phyloP scores from a whole-genome alignment of 768 basidiomycete genomes.

The Tricholoma furcatifolium region DNA sequence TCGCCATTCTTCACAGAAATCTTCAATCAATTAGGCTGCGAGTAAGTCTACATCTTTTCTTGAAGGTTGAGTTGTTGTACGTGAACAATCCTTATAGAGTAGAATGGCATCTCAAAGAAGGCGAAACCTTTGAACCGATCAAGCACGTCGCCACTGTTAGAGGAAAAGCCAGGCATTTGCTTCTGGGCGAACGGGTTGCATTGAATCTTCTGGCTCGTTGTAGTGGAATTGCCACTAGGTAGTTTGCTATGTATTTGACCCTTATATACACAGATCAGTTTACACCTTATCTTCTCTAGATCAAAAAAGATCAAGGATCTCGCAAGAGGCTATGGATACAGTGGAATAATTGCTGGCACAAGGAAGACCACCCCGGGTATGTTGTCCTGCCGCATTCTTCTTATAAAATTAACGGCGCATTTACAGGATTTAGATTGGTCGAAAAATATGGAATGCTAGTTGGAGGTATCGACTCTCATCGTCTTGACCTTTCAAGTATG shows the following conservation, averaged over 20 bases:
- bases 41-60: conserved; percentile 50
- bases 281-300: conserved; percentile 38
- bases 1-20: conserved; percentile 95
- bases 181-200: conserved; percentile 91
- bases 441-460: conserved; percentile 99
- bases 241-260: conserved; percentile 22
- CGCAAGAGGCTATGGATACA: conserved; percentile 75
- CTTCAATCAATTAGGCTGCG: conserved; percentile 85
- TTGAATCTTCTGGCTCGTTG: conserved; percentile 93
- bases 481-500: conserved; percentile 97
- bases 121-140: conserved; percentile 75
- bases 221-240: conserved; percentile 97
- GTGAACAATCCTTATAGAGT: conserved; percentile 51
- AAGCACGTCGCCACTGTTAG: conserved; percentile 88
- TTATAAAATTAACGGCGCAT: background rate
- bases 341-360: conserved; percentile 90
- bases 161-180: conserved; percentile 83
- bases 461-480: conserved; percentile 93
- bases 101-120: conserved; percentile 91
- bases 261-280: background rate
- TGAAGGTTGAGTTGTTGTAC: background rate
- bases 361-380: conserved; percentile 93
- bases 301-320: conserved; percentile 81
- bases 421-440: conserved; percentile 84
- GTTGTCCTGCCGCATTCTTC: background rate